Conservation (phyloP, 2,329 filamentous ascomycete genomes). For the Colletotrichum gloeosporioides region DNA sequence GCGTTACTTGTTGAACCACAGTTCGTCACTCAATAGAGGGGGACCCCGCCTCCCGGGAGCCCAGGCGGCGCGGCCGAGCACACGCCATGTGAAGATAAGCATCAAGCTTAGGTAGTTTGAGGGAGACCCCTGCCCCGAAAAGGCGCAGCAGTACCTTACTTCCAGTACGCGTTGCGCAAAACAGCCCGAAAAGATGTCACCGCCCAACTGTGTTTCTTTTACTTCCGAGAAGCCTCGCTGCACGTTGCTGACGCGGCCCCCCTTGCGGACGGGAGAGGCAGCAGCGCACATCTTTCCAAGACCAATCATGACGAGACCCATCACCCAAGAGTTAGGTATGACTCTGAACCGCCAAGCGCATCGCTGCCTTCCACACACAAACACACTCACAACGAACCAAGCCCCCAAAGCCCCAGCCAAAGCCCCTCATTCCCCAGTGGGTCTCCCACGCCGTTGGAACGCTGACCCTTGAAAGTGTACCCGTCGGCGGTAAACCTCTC, state of each 20-base stretch:
- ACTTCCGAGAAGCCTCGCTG: slow-evolving; percentile 4
- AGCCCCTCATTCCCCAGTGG: background rate
- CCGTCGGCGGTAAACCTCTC: background rate
- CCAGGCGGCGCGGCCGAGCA: slow-evolving; percentile 4
- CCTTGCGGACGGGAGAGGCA: background rate
- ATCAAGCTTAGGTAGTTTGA: slow-evolving; percentile 3
- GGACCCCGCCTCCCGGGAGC: background rate
- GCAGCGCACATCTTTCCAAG: background rate
- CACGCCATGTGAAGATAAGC: slow-evolving; percentile 15
- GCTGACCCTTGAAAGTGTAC: background rate
- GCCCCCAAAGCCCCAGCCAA: background rate
- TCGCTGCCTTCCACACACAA: background rate
- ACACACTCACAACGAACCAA: background rate
- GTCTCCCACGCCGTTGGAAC: slow-evolving; percentile 13
- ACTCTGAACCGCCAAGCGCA: background rate
- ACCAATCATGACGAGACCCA: background rate
- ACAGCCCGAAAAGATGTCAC: background rate
- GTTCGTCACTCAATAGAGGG: background rate
- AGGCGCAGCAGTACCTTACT: background rate
- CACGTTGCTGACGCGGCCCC: slow-evolving; percentile 15
- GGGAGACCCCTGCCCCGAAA: background rate
- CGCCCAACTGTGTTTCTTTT: background rate
- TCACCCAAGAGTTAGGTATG: background rate
- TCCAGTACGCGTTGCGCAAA: slow-evolving; percentile 1
- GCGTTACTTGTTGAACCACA: background rate